Evolutionary conservation across 176 grass and related monocot genomes (phyloP), one percentile per base, ranked within the genome.

Genomic region (Guadua angustifolia): DNA sequence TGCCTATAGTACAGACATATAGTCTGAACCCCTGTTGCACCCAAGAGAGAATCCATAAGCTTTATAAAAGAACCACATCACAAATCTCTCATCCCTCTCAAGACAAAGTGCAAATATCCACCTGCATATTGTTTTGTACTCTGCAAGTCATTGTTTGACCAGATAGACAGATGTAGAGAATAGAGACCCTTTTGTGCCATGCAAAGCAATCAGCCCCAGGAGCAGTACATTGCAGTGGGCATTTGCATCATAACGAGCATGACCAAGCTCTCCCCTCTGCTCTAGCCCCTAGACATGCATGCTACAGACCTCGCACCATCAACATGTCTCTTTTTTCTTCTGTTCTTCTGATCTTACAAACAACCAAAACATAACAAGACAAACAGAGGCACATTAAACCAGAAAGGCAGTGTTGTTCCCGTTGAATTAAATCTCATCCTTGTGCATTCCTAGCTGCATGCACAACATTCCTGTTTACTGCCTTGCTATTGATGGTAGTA

Each of bases 11-110:
- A 86, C 73, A 83, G 66, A n/a, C 79, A 81, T 58, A 66, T 84
- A 38, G 52, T 87, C 84, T 84, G 88, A 90, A 68, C 73, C 72
- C 29, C 72, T 77, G 65, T 75, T 69, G 82, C 43, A 73, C 78
- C 66, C 73, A 87, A 55, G 77, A 78, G 78, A 91, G 86, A 91
- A 88, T 86, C 82, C 72, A 78, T 45, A 44, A 88, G 82, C 90
- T 91, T 88, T 82, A 88, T 82, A 91, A 91, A 88, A 91, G 86
- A 88, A 86, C 71, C 78, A 85, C 56, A 82, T 57, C 64, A 82
- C 74, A 88, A 32, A 63, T 53, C 77, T 88, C 82, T 88, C 82
- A 78, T 88, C 63, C 82, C 71, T 79, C 63, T 81, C 85, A 88
- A 67, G 82, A 42, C 86, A 72, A 82, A 91, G 86, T 88, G 85